A percentile compares a stretch with the other conserved stretches of the same genome.
These are phyloP conservation scores for Aspergillus saccharolyticus DNA, from an alignment of 495 filamentous ascomycete genomes.

Conservation along the genomic window DNA sequence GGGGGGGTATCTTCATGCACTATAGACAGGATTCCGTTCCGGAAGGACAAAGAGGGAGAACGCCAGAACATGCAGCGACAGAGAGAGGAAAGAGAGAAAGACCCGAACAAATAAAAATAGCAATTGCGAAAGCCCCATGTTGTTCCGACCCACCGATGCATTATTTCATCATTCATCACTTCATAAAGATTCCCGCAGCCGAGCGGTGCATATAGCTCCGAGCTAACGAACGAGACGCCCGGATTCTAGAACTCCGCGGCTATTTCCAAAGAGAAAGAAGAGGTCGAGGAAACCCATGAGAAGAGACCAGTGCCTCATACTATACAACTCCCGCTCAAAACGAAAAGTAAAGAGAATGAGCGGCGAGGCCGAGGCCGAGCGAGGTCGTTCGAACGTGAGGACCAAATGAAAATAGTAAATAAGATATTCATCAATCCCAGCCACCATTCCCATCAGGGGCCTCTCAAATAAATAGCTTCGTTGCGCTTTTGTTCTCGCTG, in stretches of 20 bases:
- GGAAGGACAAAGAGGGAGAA: conserved; percentile 28
- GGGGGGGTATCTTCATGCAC: conserved; percentile 41
- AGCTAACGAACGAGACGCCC: conserved; percentile 17
- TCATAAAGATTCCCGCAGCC: conserved; percentile 29
- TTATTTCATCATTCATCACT: conserved; percentile 42
- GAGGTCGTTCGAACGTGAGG: not conserved
- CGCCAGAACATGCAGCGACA: conserved; percentile 32
- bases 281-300: conserved; percentile 6
- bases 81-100: conserved; percentile 14
- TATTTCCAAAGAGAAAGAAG: conserved; percentile 14
- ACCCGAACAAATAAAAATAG: conserved; percentile 19
- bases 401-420: not conserved
- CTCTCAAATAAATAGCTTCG: conserved; percentile 37
- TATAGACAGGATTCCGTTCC: conserved; percentile 23
- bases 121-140: conserved; percentile 18
- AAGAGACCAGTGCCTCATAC: conserved; percentile 9
- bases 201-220: conserved; percentile 14
- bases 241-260: conserved; percentile 18
- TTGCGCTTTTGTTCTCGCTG: conserved; percentile 63
- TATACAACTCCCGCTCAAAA: conserved; percentile 16
- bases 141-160: conserved; percentile 27
- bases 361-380: not conserved
- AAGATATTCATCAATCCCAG: not conserved
- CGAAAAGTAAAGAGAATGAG: conserved; percentile 10
- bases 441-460: not conserved